Conservation (phyloP, 352 stramenopile genomes). For the Pilasporangium apinafurcum region DNA sequence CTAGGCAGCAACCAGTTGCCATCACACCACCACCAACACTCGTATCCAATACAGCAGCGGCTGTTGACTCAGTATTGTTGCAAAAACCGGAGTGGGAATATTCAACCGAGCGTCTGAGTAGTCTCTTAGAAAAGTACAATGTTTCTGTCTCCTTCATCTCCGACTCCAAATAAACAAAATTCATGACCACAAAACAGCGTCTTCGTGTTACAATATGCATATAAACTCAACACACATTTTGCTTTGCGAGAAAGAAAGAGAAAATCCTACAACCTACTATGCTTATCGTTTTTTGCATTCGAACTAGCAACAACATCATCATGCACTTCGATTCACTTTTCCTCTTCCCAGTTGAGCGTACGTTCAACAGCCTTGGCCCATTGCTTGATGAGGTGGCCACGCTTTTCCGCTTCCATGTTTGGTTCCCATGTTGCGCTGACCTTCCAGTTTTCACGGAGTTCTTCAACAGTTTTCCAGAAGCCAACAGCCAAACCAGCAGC, state of each 20-base stretch:
- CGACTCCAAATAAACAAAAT: background rate
- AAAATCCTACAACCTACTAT: background rate
- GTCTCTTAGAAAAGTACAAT: constrained; percentile 64
- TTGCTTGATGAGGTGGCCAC: constrained; percentile 52
- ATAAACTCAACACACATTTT: too few relatives aligned
- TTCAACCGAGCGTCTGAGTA: constrained; percentile 47
- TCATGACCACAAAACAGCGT: too few relatives aligned
- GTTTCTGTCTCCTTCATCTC: constrained; percentile 24
- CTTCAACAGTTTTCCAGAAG: constrained; percentile 90
- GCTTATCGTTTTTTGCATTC: background rate
- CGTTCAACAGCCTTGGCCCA: constrained; percentile 83
- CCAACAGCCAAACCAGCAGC: constrained; percentile 95
- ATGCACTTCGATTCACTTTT: constrained; percentile 16
- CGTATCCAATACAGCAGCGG: constrained; percentile 1
- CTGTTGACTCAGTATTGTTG: too few relatives aligned
- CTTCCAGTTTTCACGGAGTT: constrained; percentile 81
- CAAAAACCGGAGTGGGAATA: too few relatives aligned
- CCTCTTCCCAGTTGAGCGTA: constrained; percentile 81
- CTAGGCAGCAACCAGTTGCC: background rate
- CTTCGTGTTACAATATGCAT: background rate
- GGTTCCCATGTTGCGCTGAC: constrained; percentile 67
- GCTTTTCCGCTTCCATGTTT: constrained; percentile 54
- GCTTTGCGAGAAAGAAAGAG: background rate
- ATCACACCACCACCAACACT: constrained; percentile 1
- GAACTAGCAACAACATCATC: too few relatives aligned